phyloP scores from a whole-genome alignment of 352 stramenopile species.

The Phytopythium oedochilum region DNA sequence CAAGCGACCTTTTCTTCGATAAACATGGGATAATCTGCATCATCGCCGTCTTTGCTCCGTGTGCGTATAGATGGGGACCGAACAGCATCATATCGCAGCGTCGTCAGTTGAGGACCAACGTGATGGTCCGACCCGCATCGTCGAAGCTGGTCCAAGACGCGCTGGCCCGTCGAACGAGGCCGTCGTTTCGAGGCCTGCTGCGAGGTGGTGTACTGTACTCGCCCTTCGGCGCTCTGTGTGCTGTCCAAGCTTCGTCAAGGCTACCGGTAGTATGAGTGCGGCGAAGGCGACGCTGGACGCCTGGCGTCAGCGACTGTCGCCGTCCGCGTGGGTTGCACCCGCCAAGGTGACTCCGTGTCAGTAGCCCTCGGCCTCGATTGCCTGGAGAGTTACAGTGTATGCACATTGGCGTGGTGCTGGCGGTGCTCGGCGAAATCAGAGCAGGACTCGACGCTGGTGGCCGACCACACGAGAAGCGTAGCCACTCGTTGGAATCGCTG shows the following conservation, averaged over 20 bases:
- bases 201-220: no score
- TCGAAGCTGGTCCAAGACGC: no score
- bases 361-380: neutral
- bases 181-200: no score
- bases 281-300: neutral
- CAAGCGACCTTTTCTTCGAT: neutral
- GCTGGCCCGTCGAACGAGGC: no score
- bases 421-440: neutral
- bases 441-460: no score
- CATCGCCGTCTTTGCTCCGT: neutral
- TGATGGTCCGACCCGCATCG: neutral
- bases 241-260: no score
- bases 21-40: no score
- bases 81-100: neutral
- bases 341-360: neutral
- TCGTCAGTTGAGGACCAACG: neutral
- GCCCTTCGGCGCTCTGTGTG: no score
- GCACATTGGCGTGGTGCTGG: neutral
- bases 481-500: no score
- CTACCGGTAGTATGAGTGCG: neutral
- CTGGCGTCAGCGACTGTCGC: conserved; percentile 1
- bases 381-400: neutral
- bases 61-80: neutral
- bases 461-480: no score
- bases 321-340: neutral